Percentiles rank a stretch among this genome's conserved stretches.
Conservation (phyloP, 495 filamentous ascomycete species). For the Aspergillus indologenus region DNA sequence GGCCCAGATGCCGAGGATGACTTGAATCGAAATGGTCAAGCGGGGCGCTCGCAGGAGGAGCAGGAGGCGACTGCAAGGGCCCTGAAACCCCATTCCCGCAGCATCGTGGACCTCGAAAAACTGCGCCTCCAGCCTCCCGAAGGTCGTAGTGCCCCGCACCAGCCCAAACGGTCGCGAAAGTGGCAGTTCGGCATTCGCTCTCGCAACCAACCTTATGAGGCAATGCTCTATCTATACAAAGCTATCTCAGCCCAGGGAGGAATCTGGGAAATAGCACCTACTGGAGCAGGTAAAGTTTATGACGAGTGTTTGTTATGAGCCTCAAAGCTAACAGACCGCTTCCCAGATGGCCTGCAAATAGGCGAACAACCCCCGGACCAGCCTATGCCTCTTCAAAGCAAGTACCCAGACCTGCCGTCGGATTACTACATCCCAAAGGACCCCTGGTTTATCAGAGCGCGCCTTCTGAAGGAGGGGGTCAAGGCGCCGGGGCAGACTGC, state of each 20-base stretch:
- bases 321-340: constrained; percentile 6
- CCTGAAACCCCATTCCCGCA: constrained; percentile 77
- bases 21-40: constrained; percentile 35
- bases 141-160: constrained; percentile 55
- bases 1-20: constrained; percentile 43
- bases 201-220: constrained; percentile 88
- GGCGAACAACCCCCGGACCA: constrained; percentile 23
- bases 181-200: constrained; percentile 98
- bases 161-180: constrained; percentile 68
- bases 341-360: constrained; percentile 26
- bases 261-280: constrained; percentile 64
- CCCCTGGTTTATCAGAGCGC: constrained; percentile 91
- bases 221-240: constrained; percentile 89
- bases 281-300: constrained; percentile 35
- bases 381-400: constrained; percentile 41
- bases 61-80: constrained; percentile 71
- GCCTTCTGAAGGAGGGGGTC: constrained; percentile 74
- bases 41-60: constrained; percentile 61
- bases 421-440: constrained; percentile 83
- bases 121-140: constrained; percentile 65
- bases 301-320: not conserved
- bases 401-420: constrained; percentile 45
- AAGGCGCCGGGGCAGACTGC: constrained; percentile 49
- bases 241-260: constrained; percentile 83
- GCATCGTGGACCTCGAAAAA: constrained; percentile 49